Evolutionary conservation across 176 grass and related monocot species (phyloP).

Genomic region (Zizania latifolia): DNA sequence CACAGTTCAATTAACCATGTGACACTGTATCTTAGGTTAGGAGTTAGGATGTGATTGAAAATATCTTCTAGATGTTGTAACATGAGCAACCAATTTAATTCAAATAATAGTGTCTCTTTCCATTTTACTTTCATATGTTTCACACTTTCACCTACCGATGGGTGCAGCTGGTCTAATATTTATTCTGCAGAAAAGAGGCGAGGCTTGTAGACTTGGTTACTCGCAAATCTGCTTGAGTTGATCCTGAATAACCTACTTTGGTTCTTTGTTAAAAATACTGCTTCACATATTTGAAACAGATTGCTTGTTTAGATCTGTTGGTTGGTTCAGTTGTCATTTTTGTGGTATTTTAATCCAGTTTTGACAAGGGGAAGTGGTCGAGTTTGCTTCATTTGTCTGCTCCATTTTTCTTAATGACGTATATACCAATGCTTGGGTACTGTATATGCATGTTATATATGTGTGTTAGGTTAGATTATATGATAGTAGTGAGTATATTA

Average conservation of each 20-base stretch:
- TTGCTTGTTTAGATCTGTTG: neutral
- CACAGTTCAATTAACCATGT: slow-evolving; percentile 33
- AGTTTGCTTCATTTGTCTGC: no score
- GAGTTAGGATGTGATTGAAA: slow-evolving; percentile 8
- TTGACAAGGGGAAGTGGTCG: no score
- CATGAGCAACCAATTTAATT: neutral
- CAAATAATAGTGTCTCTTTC: slow-evolving; percentile 1
- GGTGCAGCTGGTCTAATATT: neutral
- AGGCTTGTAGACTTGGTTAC: neutral
- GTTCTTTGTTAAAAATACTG: neutral
- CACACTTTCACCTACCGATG: slow-evolving; percentile 26
- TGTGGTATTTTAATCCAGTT: no score
- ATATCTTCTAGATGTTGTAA: slow-evolving; percentile 8
- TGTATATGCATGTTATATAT: no score
- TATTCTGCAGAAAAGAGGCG: neutral
- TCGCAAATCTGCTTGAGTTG: neutral
- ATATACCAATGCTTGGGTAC: no score
- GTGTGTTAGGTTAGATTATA: no score
- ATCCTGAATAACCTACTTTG: neutral
- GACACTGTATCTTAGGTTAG: neutral
- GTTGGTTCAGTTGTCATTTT: no score
- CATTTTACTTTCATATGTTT: slow-evolving; percentile 11
- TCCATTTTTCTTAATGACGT: no score
- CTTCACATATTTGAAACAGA: neutral
- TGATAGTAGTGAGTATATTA: no score